Conservation (phyloP, 768 basidiomycete genomes). For the Ramaria sp. region DNA sequence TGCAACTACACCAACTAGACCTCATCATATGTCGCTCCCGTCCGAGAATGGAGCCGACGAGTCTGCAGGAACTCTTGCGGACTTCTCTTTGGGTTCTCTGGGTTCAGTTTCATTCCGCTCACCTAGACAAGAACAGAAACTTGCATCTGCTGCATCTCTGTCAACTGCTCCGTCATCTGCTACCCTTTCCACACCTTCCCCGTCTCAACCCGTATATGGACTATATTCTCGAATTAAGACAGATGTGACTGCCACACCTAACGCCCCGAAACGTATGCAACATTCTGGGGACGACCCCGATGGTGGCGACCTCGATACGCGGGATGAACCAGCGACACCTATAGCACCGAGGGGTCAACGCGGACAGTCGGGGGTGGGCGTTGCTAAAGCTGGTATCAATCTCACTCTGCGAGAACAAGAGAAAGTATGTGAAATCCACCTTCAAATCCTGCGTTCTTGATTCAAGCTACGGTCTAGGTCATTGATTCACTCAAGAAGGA, state of each 20-base stretch:
- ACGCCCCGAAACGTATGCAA: not conserved
- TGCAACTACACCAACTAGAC: too few species aligned
- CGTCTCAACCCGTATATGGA: constrained; percentile 9
- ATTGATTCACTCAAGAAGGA: constrained; percentile 95
- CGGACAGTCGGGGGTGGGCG: constrained; percentile 25
- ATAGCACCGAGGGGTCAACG: constrained; percentile 35
- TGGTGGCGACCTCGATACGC: constrained; percentile 15
- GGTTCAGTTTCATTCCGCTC: constrained; percentile 19
- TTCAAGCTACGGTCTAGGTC: constrained; percentile 42
- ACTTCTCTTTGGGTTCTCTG: constrained; percentile 50
- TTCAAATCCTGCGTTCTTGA: not conserved
- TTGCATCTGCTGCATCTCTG: not conserved
- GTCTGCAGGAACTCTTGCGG: constrained; percentile 37
- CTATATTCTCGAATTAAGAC: not conserved
- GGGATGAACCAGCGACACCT: constrained; percentile 43
- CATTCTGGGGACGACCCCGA: not conserved
- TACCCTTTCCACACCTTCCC: constrained; percentile 14
- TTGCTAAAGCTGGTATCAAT: constrained; percentile 28
- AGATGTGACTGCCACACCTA: not conserved
- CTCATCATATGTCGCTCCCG: not conserved
- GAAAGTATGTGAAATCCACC: constrained; percentile 38
- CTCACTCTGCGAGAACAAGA: constrained; percentile 93
- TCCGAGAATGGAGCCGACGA: constrained; percentile 10
- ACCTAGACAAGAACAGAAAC: constrained; percentile 1
- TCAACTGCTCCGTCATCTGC: constrained; percentile 15